Evolutionary conservation across 192 early-diverging fungal genomes (phyloP).

Genomic region (Dissophora globulifera): DNA sequence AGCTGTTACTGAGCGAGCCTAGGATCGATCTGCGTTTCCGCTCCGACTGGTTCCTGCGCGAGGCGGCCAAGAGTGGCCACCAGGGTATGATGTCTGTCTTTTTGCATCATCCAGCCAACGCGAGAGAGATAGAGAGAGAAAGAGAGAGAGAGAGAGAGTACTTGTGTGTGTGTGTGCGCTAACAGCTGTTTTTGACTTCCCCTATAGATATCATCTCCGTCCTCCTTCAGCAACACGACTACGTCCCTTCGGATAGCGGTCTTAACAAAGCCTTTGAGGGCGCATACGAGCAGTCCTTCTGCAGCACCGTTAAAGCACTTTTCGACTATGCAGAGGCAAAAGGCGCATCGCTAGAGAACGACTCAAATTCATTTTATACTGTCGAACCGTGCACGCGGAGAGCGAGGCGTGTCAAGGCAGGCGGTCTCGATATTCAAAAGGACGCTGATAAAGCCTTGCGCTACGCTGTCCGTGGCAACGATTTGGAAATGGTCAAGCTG

Average conservation of each 20-base stretch:
- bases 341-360: slow-evolving; percentile 16
- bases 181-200: too few species aligned
- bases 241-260: slow-evolving; percentile 39
- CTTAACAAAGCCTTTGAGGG: slow-evolving; percentile 51
- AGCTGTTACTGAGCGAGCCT: slow-evolving; percentile 24
- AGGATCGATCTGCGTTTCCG: slow-evolving; percentile 31
- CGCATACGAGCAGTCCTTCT: slow-evolving; percentile 37
- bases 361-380: slow-evolving; percentile 4
- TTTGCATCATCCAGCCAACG: background rate
- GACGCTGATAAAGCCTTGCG: slow-evolving; percentile 44
- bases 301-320: slow-evolving; percentile 32
- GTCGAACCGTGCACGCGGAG: slow-evolving; percentile 14
- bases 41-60: slow-evolving; percentile 45
- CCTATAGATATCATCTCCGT: slow-evolving; percentile 15
- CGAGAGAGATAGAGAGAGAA: too few species aligned
- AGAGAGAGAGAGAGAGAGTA: too few species aligned
- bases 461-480: slow-evolving; percentile 48
- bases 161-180: too few species aligned
- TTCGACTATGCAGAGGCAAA: slow-evolving; percentile 33
- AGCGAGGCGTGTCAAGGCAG: slow-evolving; percentile 29
- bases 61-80: slow-evolving; percentile 38
- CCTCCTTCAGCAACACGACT: slow-evolving; percentile 29
- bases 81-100: slow-evolving; percentile 13
- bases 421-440: slow-evolving; percentile 38
- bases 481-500: slow-evolving; percentile 44